Percentiles rank a stretch among this genome's conserved stretches.
phyloP scores from a whole-genome alignment of 2,329 filamentous ascomycete species.

The Penicillium griseofulvum region DNA sequence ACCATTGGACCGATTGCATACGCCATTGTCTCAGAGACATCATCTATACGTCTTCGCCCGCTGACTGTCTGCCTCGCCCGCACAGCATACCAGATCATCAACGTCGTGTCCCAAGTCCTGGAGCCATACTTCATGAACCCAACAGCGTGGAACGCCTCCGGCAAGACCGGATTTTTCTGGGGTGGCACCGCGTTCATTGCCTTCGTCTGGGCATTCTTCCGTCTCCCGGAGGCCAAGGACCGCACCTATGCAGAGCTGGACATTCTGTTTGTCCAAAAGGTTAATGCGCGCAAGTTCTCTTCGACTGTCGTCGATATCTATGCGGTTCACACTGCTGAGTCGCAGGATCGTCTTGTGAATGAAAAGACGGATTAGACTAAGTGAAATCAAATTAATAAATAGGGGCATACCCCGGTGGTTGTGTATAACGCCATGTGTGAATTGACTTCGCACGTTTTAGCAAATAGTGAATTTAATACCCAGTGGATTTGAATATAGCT shows the following conservation, averaged over 20 bases:
- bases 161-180: constrained; percentile 45
- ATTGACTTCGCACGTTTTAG: not conserved
- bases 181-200: constrained; percentile 27
- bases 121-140: constrained; percentile 38
- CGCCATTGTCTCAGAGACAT: constrained; percentile 53
- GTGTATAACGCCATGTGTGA: not conserved
- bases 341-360: constrained; percentile 18
- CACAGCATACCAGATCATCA: constrained; percentile 50
- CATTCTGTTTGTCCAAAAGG: constrained; percentile 40
- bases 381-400: not conserved
- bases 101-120: constrained; percentile 48
- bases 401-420: not conserved
- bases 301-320: constrained; percentile 21
- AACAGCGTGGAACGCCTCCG: constrained; percentile 37
- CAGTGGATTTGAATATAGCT: not conserved
- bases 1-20: constrained; percentile 57
- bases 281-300: constrained; percentile 36
- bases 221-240: constrained; percentile 39
- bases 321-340: constrained; percentile 7
- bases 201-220: constrained; percentile 38
- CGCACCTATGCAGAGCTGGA: constrained; percentile 44
- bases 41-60: constrained; percentile 54
- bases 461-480: not conserved
- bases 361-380: constrained; percentile 10
- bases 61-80: constrained; percentile 57